Evolutionary conservation across 768 basidiomycete genomes (phyloP).

Genomic region (Mycena galopus): DNA sequence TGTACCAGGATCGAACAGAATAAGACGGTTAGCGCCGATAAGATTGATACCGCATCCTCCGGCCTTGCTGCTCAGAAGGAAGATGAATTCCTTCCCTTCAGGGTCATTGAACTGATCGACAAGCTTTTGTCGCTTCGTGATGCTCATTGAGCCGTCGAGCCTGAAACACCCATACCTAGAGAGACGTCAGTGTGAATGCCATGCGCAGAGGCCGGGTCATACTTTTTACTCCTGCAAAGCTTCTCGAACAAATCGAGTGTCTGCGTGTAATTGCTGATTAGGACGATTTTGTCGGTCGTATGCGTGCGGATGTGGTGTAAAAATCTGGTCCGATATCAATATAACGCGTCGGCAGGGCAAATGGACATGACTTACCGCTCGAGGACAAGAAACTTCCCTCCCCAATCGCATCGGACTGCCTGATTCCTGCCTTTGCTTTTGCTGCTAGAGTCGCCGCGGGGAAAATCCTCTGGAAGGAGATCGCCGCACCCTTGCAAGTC

Average conservation of each 20-base stretch:
- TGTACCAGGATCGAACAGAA: constrained; percentile 92
- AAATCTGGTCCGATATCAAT: constrained; percentile 66
- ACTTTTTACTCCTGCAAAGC: constrained; percentile 89
- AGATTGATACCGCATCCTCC: constrained; percentile 98
- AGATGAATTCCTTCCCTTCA: constrained; percentile 92
- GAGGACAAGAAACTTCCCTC: constrained; percentile 94
- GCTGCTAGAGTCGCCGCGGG: constrained; percentile 56
- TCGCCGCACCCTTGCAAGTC: constrained; percentile 87
- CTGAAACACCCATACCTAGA: constrained; percentile 89
- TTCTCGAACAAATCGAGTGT: constrained; percentile 95
- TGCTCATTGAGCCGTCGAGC: constrained; percentile 95
- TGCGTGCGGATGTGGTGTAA: constrained; percentile 84
- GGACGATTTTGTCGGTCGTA: constrained; percentile 94
- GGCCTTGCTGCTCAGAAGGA: constrained; percentile 94
- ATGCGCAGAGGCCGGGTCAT: constrained; percentile 11
- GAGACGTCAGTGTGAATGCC: constrained; percentile 14
- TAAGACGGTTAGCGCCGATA: constrained; percentile 95
- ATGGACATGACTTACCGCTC: constrained; percentile 71
- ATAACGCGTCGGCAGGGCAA: background rate
- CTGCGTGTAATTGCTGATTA: constrained; percentile 97
- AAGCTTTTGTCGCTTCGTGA: constrained; percentile 92
- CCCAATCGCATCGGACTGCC: constrained; percentile 81
- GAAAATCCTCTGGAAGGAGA: constrained; percentile 86
- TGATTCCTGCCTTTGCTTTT: constrained; percentile 60
- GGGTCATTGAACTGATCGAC: constrained; percentile 98